Conservation (phyloP, 257 asterid genomes). For the Plantago major region DNA sequence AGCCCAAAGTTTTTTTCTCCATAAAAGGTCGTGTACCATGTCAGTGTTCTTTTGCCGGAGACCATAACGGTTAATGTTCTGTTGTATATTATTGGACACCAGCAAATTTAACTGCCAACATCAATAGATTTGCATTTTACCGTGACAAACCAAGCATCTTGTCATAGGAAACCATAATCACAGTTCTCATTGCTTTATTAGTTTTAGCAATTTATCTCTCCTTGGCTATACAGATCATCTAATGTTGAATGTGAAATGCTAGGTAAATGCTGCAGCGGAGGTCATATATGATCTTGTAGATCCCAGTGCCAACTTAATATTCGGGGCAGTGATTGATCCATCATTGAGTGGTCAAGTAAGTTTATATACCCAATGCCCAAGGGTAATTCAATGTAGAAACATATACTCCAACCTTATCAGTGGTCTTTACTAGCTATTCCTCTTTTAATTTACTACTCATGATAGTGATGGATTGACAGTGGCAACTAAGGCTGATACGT, state of each 20-base stretch:
- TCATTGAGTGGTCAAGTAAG: slow-evolving; percentile 87
- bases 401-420: background rate
- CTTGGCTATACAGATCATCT: slow-evolving; percentile 4
- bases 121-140: too few relatives aligned
- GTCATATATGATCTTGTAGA: slow-evolving; percentile 94
- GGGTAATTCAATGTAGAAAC: background rate
- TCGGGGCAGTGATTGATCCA: slow-evolving; percentile 92
- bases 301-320: slow-evolving; percentile 91
- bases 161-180: too few relatives aligned
- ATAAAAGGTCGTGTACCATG: too few relatives aligned
- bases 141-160: too few relatives aligned
- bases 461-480: too few relatives aligned
- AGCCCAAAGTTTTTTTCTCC: too few relatives aligned
- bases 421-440: background rate
- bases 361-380: slow-evolving; percentile 10
- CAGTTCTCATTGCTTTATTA: too few relatives aligned
- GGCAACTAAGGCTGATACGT: too few relatives aligned
- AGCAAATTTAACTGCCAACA: too few relatives aligned
- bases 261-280: slow-evolving; percentile 96
- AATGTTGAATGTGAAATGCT: slow-evolving; percentile 9
- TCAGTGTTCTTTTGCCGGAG: too few relatives aligned
- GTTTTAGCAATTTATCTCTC: background rate
- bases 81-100: too few relatives aligned
- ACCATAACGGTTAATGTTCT: too few relatives aligned
- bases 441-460: background rate